A percentile compares a stretch with the other conserved stretches of the same genome.
Evolutionary conservation across 805 yeast species (phyloP).

Genomic region (Candida oleophila): DNA sequence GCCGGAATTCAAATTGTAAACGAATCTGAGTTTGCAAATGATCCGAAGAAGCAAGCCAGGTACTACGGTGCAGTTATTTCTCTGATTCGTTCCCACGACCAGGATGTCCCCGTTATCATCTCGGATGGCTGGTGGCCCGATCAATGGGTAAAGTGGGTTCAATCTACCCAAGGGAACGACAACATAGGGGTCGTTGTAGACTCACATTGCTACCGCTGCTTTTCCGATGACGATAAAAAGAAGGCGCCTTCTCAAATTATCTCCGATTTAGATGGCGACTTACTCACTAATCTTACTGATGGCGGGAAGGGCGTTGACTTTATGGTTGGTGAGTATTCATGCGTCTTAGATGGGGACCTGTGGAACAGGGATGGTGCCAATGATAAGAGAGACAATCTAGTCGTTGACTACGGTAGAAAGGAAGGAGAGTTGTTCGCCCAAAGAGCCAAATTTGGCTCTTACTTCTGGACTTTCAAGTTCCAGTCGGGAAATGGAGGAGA

Average conservation of each 20-base stretch:
- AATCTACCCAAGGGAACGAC: slow-evolving; percentile 32
- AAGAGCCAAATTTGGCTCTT: slow-evolving; percentile 68
- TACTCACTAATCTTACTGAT: slow-evolving; percentile 48
- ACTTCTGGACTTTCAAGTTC: slow-evolving; percentile 90
- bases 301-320: slow-evolving; percentile 56
- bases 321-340: slow-evolving; percentile 86
- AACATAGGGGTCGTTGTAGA: slow-evolving; percentile 72
- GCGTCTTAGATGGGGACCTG: slow-evolving; percentile 74
- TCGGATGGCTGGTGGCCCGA: slow-evolving; percentile 95
- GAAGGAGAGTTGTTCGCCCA: slow-evolving; percentile 48
- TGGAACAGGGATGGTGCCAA: slow-evolving; percentile 59
- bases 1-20: slow-evolving; percentile 84
- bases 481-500: slow-evolving; percentile 91
- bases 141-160: slow-evolving; percentile 72
- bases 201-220: slow-evolving; percentile 83
- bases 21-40: slow-evolving; percentile 65
- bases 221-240: slow-evolving; percentile 67
- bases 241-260: slow-evolving; percentile 67
- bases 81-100: slow-evolving; percentile 56
- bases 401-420: slow-evolving; percentile 58
- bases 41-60: slow-evolving; percentile 47
- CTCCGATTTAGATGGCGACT: slow-evolving; percentile 49
- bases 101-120: slow-evolving; percentile 65
- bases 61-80: slow-evolving; percentile 68
- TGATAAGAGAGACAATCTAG: slow-evolving; percentile 50